phyloP scores from a whole-genome alignment of 2,329 filamentous ascomycete genomes.

The Zasmidium cellare region DNA sequence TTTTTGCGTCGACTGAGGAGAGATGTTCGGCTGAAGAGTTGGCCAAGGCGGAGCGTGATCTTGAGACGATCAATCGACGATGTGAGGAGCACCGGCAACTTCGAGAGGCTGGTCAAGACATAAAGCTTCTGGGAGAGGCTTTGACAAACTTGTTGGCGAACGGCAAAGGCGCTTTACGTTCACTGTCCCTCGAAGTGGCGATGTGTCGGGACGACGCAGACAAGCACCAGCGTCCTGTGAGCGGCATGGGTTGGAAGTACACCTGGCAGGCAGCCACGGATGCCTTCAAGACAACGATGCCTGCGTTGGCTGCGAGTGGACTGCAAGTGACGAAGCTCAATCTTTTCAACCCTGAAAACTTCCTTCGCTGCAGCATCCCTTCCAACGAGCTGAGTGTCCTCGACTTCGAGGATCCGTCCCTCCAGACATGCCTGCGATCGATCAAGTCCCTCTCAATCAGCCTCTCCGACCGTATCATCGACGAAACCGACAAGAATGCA shows the following conservation, averaged over 20 bases:
- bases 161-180: not conserved
- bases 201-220: slow-evolving; percentile 1
- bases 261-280: slow-evolving; percentile 4
- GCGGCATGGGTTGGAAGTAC: slow-evolving; percentile 3
- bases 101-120: not conserved
- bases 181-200: not conserved
- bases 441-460: not conserved
- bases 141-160: not conserved
- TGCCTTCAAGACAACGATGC: not conserved
- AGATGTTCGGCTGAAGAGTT: not conserved
- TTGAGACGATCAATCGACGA: not conserved
- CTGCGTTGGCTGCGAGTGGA: not conserved
- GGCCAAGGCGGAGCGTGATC: not conserved
- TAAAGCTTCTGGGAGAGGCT: not conserved
- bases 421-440: not conserved
- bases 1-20: slow-evolving; percentile 3
- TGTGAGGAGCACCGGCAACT: not conserved
- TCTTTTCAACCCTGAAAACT: not conserved
- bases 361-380: not conserved
- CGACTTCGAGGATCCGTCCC: not conserved
- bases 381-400: not conserved
- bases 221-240: not conserved
- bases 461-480: not conserved
- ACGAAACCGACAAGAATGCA: not conserved
- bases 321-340: not conserved